phyloP scores from a whole-genome alignment of 106 monocot species.

The Narthecium ossifragum region DNA sequence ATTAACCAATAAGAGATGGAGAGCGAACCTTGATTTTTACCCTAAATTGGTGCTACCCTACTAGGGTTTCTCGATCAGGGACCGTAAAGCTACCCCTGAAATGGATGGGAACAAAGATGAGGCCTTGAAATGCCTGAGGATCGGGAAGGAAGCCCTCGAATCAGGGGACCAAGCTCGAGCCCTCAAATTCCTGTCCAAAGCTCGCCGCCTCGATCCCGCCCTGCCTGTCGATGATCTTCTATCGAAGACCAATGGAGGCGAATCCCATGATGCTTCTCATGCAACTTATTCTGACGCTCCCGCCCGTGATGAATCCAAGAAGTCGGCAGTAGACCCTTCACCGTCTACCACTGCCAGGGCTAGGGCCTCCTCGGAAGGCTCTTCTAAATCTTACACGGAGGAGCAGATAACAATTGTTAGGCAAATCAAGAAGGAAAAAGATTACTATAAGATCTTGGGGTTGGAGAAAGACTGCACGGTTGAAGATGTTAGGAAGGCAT shows the following conservation, averaged over 20 bases:
- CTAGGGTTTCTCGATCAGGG: not conserved
- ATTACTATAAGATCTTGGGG: slow-evolving; percentile 88
- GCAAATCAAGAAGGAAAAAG: slow-evolving; percentile 77
- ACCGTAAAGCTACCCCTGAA: not conserved
- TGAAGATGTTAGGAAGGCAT: slow-evolving; percentile 87
- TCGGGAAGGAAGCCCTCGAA: slow-evolving; percentile 65
- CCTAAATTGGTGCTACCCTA: not conserved
- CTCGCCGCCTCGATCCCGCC: slow-evolving; percentile 71
- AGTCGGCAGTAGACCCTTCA: slow-evolving; percentile 8
- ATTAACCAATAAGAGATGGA: too few species aligned
- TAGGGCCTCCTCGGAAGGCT: slow-evolving; percentile 16
- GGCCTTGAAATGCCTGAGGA: slow-evolving; percentile 65
- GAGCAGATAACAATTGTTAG: slow-evolving; percentile 71
- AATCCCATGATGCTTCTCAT: slow-evolving; percentile 9
- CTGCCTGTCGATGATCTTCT: slow-evolving; percentile 72
- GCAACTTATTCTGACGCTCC: not conserved
- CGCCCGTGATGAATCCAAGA: not conserved
- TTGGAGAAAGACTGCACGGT: slow-evolving; percentile 64
- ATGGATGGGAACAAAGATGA: slow-evolving; percentile 99
- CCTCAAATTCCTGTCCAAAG: slow-evolving; percentile 76
- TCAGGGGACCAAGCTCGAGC: slow-evolving; percentile 62
- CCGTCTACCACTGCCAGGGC: slow-evolving; percentile 10
- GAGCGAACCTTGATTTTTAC: not conserved
- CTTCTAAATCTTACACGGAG: slow-evolving; percentile 62
- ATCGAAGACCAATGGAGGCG: slow-evolving; percentile 10